Evolutionary conservation across 495 filamentous ascomycete genomes (phyloP).

Genomic region (Xylaria castorea): DNA sequence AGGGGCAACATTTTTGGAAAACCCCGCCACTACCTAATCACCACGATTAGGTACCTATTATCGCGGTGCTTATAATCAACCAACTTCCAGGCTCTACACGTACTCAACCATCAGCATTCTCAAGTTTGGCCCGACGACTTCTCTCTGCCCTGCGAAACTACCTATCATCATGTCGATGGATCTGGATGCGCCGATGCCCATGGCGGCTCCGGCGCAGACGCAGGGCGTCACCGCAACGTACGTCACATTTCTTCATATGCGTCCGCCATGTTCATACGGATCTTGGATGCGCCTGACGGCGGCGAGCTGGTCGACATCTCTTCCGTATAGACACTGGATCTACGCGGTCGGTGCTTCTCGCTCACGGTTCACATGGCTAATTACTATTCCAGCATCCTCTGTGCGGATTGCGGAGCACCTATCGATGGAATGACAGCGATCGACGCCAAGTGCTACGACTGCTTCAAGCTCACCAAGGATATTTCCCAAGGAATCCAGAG

Average conservation of each 20-base stretch:
- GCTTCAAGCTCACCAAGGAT: constrained; percentile 89
- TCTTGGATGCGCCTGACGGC: not conserved
- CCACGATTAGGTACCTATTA: constrained; percentile 5
- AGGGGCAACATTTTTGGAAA: constrained; percentile 34
- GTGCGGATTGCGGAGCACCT: constrained; percentile 92
- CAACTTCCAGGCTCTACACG: constrained; percentile 4
- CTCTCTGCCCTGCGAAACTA: not conserved
- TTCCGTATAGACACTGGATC: not conserved
- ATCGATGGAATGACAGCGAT: constrained; percentile 88
- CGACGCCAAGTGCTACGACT: constrained; percentile 91
- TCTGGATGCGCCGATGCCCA: constrained; percentile 38
- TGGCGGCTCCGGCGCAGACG: constrained; percentile 35
- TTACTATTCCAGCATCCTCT: constrained; percentile 71
- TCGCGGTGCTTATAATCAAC: not conserved
- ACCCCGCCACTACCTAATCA: constrained; percentile 21
- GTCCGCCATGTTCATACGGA: not conserved
- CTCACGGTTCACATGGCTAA: constrained; percentile 10
- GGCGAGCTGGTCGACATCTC: not conserved
- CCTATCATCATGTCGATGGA: constrained; percentile 41
- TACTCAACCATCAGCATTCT: not conserved
- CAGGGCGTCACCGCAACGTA: constrained; percentile 32
- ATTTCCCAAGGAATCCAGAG: constrained; percentile 91
- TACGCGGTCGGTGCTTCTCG: not conserved
- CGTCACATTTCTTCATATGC: constrained; percentile 6
- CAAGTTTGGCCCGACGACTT: not conserved